phyloP scores from a whole-genome alignment of 495 filamentous ascomycete genomes.

The Talaromyces wortmannii region DNA sequence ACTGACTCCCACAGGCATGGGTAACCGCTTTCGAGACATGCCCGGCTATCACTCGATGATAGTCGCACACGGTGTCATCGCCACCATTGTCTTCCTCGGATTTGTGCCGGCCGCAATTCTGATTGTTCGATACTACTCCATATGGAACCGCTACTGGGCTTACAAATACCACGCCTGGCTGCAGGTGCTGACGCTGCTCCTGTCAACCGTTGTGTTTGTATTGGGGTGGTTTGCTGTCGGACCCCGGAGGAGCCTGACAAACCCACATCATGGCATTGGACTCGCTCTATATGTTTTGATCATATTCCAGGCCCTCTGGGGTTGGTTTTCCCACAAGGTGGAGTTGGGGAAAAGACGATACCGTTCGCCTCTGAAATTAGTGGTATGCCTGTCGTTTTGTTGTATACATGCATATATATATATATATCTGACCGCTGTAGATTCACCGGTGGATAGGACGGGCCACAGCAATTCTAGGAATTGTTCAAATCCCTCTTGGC shows the following conservation, averaged over 20 bases:
- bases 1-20: conserved; percentile 61
- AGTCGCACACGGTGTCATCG: conserved; percentile 76
- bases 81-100: conserved; percentile 79
- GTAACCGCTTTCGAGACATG: conserved; percentile 74
- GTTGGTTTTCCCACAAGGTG: conserved; percentile 58
- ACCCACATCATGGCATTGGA: conserved; percentile 94
- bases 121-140: conserved; percentile 66
- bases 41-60: conserved; percentile 73
- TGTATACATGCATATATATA: not conserved
- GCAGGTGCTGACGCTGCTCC: conserved; percentile 67
- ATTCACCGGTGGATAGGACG: conserved; percentile 85
- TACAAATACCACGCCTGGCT: conserved; percentile 80
- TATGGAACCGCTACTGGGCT: conserved; percentile 53
- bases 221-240: conserved; percentile 78
- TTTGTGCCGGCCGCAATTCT: conserved; percentile 76
- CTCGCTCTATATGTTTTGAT: conserved; percentile 82
- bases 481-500: conserved; percentile 83
- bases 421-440: conserved; percentile 25
- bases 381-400: conserved; percentile 39
- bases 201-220: conserved; percentile 67
- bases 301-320: conserved; percentile 72
- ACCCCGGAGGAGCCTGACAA: conserved; percentile 68
- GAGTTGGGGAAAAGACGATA: conserved; percentile 52
- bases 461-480: conserved; percentile 65
- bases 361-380: conserved; percentile 60